Conservation (phyloP, 2,329 filamentous ascomycete genomes). For the Metarhizium humberi region DNA sequence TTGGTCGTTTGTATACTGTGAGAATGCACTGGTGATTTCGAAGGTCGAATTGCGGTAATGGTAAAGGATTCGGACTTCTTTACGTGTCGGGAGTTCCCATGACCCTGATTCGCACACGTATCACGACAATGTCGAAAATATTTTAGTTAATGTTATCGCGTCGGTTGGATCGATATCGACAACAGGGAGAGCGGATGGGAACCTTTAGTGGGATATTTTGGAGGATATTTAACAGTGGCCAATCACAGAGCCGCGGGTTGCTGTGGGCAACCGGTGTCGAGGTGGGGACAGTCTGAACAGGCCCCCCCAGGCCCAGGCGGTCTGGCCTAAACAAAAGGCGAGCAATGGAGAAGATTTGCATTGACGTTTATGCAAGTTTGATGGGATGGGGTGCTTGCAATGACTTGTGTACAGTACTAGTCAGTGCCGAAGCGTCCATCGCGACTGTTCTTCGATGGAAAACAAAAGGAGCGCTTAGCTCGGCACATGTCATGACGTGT, state of each 20-base stretch:
- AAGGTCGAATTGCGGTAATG: slow-evolving; percentile 15
- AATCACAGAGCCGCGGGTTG: slow-evolving; percentile 22
- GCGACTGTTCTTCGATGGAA: too few relatives aligned
- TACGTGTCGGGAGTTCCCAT: slow-evolving; percentile 33
- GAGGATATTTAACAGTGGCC: slow-evolving; percentile 12
- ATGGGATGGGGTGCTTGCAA: too few relatives aligned
- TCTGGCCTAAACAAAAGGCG: too few relatives aligned
- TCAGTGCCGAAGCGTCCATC: too few relatives aligned
- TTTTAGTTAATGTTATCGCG: slow-evolving; percentile 26
- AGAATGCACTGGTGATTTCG: background rate
- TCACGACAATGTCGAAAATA: slow-evolving; percentile 5
- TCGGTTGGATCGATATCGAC: slow-evolving; percentile 11
- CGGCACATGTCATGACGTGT: too few relatives aligned
- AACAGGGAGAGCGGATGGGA: slow-evolving; percentile 5
- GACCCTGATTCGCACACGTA: slow-evolving; percentile 18
- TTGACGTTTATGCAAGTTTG: too few relatives aligned
- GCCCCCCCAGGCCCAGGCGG: background rate
- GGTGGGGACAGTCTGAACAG: background rate
- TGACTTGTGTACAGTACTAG: too few relatives aligned
- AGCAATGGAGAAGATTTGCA: background rate
- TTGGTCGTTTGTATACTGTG: slow-evolving; percentile 5
- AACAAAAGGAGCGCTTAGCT: too few relatives aligned
- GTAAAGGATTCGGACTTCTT: slow-evolving; percentile 7
- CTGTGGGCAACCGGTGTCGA: slow-evolving; percentile 18
- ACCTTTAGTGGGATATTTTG: slow-evolving; percentile 16